Evolutionary conservation across 768 basidiomycete genomes (phyloP), one percentile per base, ranked within the genome.

Genomic region (Amanita fuliginea): DNA sequence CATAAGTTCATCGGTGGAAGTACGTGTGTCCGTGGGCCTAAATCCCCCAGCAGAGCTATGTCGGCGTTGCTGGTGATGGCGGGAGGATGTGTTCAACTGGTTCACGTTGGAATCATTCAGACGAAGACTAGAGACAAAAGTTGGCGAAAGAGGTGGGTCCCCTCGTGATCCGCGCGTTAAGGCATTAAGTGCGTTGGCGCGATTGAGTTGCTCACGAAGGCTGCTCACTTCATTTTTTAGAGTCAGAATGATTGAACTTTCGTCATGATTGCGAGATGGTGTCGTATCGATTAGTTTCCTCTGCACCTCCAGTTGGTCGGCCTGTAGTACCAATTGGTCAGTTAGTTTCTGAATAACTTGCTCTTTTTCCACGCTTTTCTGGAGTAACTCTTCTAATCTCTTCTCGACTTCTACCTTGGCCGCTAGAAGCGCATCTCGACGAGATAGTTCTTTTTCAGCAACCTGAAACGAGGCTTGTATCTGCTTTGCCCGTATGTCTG

Each of bases 161-260:
- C 68, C 71, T 33, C 83, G 81, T 37, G 76, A 63, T 26, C 84
- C 80, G 55, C 83, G 80, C 9, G 90, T 93, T 45, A 96, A 75
- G 13, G 80, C 76, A 57, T 92, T 90, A 57, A 96, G 77, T 7
- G 96, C 91, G 60, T 94, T 92, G n/a, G 91, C 82, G 28, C 95
- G 81, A 58, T 94, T 94, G 55, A 98, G 80, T 62, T 98, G 95
- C 61, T 99, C 96, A 52, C 92, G 89, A 26, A 98, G 76, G 58
- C 71, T 84, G 66, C 85, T 83, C 56, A 99, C 84, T 71, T 99
- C 96, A 56, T 80, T 87, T 66, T 95, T 93, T 57, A 99, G 78
- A 0, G 84, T 84, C 55, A 81, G 71, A 54, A 98, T 91, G 36
- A 95, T 85, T 13, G 87, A 84, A 55, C 72, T 81, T 60, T 97